Evolutionary conservation across 495 filamentous ascomycete species (phyloP), one percentile per base, ranked within the genome.

Genomic region (Massariosphaeria phaeospora): DNA sequence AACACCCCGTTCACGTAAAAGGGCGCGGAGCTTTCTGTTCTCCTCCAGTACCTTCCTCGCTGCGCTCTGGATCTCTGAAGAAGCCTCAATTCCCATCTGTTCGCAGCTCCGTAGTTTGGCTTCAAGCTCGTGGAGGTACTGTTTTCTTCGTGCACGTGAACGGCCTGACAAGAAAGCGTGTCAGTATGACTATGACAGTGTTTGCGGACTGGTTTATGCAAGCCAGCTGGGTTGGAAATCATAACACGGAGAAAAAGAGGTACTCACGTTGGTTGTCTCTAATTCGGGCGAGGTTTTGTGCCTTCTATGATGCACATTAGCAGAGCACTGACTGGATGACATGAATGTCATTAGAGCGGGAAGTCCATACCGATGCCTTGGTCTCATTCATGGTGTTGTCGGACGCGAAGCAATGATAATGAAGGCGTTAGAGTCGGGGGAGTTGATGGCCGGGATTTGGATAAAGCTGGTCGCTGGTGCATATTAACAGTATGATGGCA

Each of bases 91-190:
- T 12, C 84, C 82, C 18, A 70, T 63, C 9, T 69, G 70, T 63
- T 90, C 82, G 58, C 73, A 83, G 7, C 69, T 55, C n/a, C 76
- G 75, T 39, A 88, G 65, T 50, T 79, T 82, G 35, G 75, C 65
- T 64, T 93, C 88, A 25, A 93, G 73, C 20, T 85, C 81, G 29
- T 79, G 71, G 17, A 88, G 68, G 65, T 94, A 86, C 64, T 89
- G 83, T 70, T 86, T 89, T 53, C 80, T 80, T 20, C 83, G 75
- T 11, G 86, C 86, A 21, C 88, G 82, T 40, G 84, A 89, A 31
- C 82, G 84, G 36, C 55, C 55, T 58, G 30, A 20, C 34, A 2
- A 44, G 9, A 12, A 27, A 15, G 11, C 5, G 8, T 7, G 36
- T 42, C 15, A 51, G 24, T 51, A 2, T 12, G 42, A 40, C 36